phyloP scores from a whole-genome alignment of 306 rosid genomes.

The Mimosa pudica region DNA sequence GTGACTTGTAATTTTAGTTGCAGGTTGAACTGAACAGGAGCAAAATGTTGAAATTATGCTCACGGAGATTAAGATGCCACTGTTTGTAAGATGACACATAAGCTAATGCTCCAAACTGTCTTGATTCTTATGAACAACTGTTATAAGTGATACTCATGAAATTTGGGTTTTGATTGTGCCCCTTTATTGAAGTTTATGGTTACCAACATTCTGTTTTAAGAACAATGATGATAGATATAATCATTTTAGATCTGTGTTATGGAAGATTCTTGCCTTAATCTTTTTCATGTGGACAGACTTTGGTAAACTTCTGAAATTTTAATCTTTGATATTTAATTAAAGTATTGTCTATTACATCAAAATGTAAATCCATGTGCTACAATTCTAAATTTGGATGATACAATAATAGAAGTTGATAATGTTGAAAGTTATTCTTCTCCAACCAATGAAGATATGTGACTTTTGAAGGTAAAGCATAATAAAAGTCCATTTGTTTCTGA shows the following conservation, averaged over 20 bases:
- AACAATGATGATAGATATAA: not conserved
- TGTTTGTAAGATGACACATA: constrained; percentile 85
- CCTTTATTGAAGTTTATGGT: constrained; percentile 18
- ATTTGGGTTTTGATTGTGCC: not conserved
- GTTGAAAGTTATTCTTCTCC: constrained; percentile 97
- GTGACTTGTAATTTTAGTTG: constrained; percentile 24
- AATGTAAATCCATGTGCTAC: constrained; percentile 71
- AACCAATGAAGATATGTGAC: constrained; percentile 96
- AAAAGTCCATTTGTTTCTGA: constrained; percentile 22
- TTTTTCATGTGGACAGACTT: constrained; percentile 22
- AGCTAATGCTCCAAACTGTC: constrained; percentile 39
- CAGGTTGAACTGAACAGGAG: constrained; percentile 96
- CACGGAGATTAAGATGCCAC: constrained; percentile 98
- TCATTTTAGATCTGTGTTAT: constrained; percentile 8
- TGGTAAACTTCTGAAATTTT: constrained; percentile 24
- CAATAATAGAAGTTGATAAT: constrained; percentile 90
- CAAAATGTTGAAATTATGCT: constrained; percentile 98
- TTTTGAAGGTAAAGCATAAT: constrained; percentile 73
- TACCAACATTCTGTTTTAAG: constrained; percentile 24
- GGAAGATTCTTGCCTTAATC: constrained; percentile 22
- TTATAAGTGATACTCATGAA: constrained; percentile 6
- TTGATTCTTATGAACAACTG: constrained; percentile 13
- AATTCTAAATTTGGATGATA: constrained; percentile 85
- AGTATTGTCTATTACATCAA: constrained; percentile 27
- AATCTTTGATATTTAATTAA: constrained; percentile 17